These are phyloP conservation scores for Penicillium goetzii DNA, from an alignment of 495 filamentous ascomycete species.

Conservation along the genomic window DNA sequence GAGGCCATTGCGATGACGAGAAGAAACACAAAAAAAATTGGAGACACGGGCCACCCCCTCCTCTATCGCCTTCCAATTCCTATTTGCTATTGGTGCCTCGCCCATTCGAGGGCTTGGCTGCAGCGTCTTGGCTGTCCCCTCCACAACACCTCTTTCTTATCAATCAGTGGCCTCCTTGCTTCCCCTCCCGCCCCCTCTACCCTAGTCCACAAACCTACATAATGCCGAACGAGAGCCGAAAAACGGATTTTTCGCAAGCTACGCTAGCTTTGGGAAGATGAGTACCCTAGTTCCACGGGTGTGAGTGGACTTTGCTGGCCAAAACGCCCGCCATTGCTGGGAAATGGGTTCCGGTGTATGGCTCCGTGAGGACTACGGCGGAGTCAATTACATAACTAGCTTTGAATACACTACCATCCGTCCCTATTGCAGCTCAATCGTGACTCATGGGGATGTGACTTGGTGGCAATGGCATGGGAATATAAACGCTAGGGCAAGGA, in stretches of 20 bases:
- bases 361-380: neutral
- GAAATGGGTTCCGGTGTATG: slow-evolving; percentile 2
- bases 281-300: slow-evolving; percentile 1
- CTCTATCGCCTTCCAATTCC: slow-evolving; percentile 2
- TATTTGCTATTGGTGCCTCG: slow-evolving; percentile 12
- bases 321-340: neutral
- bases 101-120: neutral
- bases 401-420: neutral
- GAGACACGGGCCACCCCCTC: slow-evolving; percentile 13
- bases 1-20: slow-evolving; percentile 15
- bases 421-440: neutral
- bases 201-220: neutral
- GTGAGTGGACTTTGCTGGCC: neutral
- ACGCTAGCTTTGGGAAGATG: slow-evolving; percentile 4
- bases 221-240: slow-evolving; percentile 27
- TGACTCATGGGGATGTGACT: neutral
- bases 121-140: slow-evolving; percentile 15
- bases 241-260: slow-evolving; percentile 21
- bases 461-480: neutral
- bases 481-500: neutral
- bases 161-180: slow-evolving; percentile 33
- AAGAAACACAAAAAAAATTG: neutral
- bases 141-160: slow-evolving; percentile 30
- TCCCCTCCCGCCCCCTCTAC: slow-evolving; percentile 6
- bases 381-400: neutral